Percentiles rank a stretch among this genome's conserved stretches.
Evolutionary conservation across 495 filamentous ascomycete genomes (phyloP).

Genomic region (Xylaria acuta): DNA sequence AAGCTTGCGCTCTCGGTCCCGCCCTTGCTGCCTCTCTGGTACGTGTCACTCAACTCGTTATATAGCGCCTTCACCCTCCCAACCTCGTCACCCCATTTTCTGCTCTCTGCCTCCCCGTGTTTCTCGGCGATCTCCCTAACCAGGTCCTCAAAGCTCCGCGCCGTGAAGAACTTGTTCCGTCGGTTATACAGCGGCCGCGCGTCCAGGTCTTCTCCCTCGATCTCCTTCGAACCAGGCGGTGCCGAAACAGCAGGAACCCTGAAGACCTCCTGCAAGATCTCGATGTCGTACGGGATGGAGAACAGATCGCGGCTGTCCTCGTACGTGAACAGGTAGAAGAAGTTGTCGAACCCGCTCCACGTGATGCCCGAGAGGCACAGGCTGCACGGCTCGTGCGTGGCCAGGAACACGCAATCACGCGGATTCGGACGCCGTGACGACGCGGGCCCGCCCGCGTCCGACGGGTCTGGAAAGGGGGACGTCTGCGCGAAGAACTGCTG

Average conservation of each 20-base stretch:
- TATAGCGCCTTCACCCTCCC: constrained; percentile 45
- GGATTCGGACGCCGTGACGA: constrained; percentile 16
- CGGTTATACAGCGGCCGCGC: constrained; percentile 47
- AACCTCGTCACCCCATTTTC: constrained; percentile 38
- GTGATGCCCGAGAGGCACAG: constrained; percentile 50
- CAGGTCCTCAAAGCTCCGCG: constrained; percentile 44
- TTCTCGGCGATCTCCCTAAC: constrained; percentile 36
- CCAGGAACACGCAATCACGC: constrained; percentile 50
- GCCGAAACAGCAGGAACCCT: constrained; percentile 34
- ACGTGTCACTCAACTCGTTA: constrained; percentile 43
- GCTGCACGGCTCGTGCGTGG: constrained; percentile 52
- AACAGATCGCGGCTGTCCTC: constrained; percentile 50
- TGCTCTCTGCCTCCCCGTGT: constrained; percentile 28
- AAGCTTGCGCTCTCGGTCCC: constrained; percentile 47
- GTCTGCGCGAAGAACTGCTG: constrained; percentile 45
- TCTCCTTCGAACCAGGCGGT: not conserved
- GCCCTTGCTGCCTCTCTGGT: constrained; percentile 43
- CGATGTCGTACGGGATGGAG: constrained; percentile 50
- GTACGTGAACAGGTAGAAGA: constrained; percentile 54
- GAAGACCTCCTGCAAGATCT: constrained; percentile 51
- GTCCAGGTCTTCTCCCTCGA: constrained; percentile 26
- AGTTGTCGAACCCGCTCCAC: constrained; percentile 52
- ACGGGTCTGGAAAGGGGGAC: constrained; percentile 15
- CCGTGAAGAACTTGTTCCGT: constrained; percentile 49
- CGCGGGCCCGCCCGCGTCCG: not conserved